A percentile compares a stretch with the other conserved stretches of the same genome.
phyloP scores from a whole-genome alignment of 768 basidiomycete genomes.

The Macrolepiota albuminosa region DNA sequence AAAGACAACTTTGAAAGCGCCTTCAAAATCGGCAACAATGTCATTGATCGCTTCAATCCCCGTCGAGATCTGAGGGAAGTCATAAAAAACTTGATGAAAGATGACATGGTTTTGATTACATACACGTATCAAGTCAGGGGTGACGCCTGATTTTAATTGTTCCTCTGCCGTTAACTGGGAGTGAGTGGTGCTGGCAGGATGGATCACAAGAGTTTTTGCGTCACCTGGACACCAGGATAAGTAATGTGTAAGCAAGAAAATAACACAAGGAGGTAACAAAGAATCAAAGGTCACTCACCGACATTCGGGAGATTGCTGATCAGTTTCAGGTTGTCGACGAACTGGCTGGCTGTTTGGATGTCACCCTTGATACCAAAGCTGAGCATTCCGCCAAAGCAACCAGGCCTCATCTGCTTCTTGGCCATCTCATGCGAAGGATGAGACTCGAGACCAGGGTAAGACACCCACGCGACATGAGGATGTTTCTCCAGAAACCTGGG shows the following conservation, averaged over 20 bases:
- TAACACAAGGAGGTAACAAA: not conserved
- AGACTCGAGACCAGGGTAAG: conserved; percentile 62
- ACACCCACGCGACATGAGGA: conserved; percentile 69
- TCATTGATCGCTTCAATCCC: conserved; percentile 4
- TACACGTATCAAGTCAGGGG: conserved; percentile 71
- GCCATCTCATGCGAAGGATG: conserved; percentile 63
- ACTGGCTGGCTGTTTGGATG: conserved; percentile 42
- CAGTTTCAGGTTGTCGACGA: conserved; percentile 68
- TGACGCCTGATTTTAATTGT: conserved; percentile 61
- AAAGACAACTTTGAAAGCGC: not conserved
- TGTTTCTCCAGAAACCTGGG: conserved; percentile 56
- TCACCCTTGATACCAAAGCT: conserved; percentile 74
- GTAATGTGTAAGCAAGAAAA: not conserved
- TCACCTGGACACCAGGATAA: conserved; percentile 34
- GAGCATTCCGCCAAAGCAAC: conserved; percentile 66
- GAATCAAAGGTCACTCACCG: conserved; percentile 29
- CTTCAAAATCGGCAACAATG: conserved; percentile 5
- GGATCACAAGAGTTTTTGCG: conserved; percentile 78
- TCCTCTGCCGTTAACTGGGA: conserved; percentile 61
- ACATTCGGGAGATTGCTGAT: conserved; percentile 74
- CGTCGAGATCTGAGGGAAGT: not conserved
- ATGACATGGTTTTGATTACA: conserved; percentile 10
- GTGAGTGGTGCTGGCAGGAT: conserved; percentile 77
- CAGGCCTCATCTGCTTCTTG: conserved; percentile 46
- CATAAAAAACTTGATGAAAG: not conserved